A percentile compares a stretch with the other conserved stretches of the same genome.
Evolutionary conservation across 2,329 filamentous ascomycete species (phyloP).

Genomic region (Ceratocystis cacaofunesta): DNA sequence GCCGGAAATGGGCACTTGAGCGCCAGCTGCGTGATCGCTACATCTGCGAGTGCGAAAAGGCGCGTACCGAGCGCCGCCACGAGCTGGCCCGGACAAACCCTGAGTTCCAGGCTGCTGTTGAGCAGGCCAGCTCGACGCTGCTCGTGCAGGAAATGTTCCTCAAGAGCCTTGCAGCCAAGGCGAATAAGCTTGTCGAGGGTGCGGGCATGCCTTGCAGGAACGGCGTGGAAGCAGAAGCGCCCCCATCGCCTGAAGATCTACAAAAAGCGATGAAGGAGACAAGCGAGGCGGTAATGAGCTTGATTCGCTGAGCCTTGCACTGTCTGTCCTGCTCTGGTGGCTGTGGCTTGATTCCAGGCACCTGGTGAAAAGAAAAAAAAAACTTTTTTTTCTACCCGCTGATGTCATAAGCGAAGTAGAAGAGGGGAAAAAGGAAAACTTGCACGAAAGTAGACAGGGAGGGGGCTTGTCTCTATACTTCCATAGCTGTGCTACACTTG

Average conservation of each 20-base stretch:
- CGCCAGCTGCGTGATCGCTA: conserved; percentile 15
- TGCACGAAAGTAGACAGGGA: neutral
- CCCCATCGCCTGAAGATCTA: neutral
- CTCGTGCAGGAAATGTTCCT: conserved; percentile 15
- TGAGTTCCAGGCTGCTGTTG: conserved; percentile 7
- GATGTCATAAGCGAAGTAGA: neutral
- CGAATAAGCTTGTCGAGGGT: conserved; percentile 7
- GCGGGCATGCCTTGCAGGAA: conserved; percentile 3
- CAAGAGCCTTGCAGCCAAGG: conserved; percentile 9
- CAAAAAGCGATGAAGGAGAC: conserved; percentile 10
- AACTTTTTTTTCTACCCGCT: neutral
- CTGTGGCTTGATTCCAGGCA: neutral
- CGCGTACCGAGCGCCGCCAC: conserved; percentile 5
- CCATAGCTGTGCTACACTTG: too few relatives aligned
- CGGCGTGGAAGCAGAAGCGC: neutral
- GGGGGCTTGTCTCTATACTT: neutral
- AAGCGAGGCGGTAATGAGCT: conserved; percentile 14
- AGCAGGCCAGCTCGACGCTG: conserved; percentile 11
- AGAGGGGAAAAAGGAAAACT: neutral
- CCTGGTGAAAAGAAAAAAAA: too few relatives aligned
- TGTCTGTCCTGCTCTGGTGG: neutral
- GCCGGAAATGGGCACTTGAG: conserved; percentile 11
- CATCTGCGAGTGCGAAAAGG: conserved; percentile 7
- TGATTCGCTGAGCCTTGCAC: conserved; percentile 7
- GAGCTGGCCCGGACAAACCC: neutral